Percentiles rank a stretch among this genome's conserved stretches.
These are phyloP conservation scores for Cornus florida DNA, from an alignment of 148 eudicot genomes.

Conservation along the genomic window DNA sequence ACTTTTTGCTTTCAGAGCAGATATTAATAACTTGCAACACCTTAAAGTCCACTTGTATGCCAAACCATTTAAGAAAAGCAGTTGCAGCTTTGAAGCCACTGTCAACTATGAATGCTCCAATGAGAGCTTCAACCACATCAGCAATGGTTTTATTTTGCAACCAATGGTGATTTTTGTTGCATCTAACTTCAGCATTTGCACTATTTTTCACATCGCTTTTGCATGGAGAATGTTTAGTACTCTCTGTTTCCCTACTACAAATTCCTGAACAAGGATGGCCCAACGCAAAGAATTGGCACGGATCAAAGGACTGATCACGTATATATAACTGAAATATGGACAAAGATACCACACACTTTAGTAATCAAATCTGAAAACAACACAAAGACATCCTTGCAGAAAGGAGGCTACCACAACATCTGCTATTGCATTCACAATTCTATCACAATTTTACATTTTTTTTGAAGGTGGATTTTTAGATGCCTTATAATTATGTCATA, in stretches of 20 bases:
- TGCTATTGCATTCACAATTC: too few relatives aligned
- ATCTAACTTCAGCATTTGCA: constrained; percentile 44
- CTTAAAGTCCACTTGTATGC: constrained; percentile 63
- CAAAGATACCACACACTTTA: background rate
- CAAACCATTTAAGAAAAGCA: constrained; percentile 88
- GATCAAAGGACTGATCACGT: constrained; percentile 85
- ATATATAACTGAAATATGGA: constrained; percentile 60
- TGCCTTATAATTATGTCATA: background rate
- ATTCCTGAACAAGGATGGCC: constrained; percentile 76
- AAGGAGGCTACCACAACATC: background rate
- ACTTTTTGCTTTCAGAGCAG: constrained; percentile 63
- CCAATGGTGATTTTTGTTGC: constrained; percentile 83
- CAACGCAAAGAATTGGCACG: constrained; percentile 54
- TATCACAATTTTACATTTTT: too few relatives aligned
- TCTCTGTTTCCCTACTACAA: constrained; percentile 54
- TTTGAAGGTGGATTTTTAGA: too few relatives aligned
- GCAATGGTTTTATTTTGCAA: constrained; percentile 82
- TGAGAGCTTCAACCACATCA: constrained; percentile 89
- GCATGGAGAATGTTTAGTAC: constrained; percentile 39
- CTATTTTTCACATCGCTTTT: constrained; percentile 18
- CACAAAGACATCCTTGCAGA: background rate
- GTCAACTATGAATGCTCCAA: constrained; percentile 87
- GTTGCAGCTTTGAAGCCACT: constrained; percentile 84
- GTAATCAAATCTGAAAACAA: constrained; percentile 8
- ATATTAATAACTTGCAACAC: constrained; percentile 51